Base-by-base conservation (phyloP, 345 rosid species). In the Brassica carinata region DNA sequence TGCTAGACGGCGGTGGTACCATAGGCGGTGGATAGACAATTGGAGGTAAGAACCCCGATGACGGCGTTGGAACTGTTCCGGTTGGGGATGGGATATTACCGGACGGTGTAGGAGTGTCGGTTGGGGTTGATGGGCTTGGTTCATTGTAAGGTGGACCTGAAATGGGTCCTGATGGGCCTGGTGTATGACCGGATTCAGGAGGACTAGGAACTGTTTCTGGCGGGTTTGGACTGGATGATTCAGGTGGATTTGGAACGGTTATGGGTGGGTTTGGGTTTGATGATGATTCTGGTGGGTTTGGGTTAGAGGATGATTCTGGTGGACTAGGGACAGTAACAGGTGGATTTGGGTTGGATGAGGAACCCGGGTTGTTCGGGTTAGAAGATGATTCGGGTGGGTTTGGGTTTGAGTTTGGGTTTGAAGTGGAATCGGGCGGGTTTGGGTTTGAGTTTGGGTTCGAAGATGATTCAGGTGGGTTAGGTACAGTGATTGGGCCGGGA, bases 21-120 rank as follows among this genome's bases (percentile, higher is more conserved):
- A 83, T 84, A 0, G 98, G 98, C 0, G 98, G 95, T 0, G 99
- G 99, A 78, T 69, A 93, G 18, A 96, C 90, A 1, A 91, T 63
- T 0, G 98, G 98, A 1, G 99, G 99, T 9, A 69, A 79, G 76
- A 93, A 89, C 3, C 71, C 75, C 0, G 81, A 73, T 0, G 88
- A 78, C 2, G 95, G 94, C 31, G 85, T 85, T 1, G 94, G 88
- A 36, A 65, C 51, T 10, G 70, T 74, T 5, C 82, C 89, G 27
- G 77, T 73, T 4, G 94, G 87, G 19, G 88, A 48, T 34, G 86
- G 89, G 11, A 65, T 2, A 9, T 15, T 77, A 3, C 75, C 77
- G 0, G 85, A 85, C 2, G 87, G 88, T 45, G 74, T 84, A 8
- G 90, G 89, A 61, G 38, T 73, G 10, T 31, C 8, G 10, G 72